Percentiles rank a stretch among this genome's conserved stretches.
These are phyloP conservation scores for Hanseniaspora meyeri DNA, from an alignment of 805 yeast genomes.

Conservation along the genomic window DNA sequence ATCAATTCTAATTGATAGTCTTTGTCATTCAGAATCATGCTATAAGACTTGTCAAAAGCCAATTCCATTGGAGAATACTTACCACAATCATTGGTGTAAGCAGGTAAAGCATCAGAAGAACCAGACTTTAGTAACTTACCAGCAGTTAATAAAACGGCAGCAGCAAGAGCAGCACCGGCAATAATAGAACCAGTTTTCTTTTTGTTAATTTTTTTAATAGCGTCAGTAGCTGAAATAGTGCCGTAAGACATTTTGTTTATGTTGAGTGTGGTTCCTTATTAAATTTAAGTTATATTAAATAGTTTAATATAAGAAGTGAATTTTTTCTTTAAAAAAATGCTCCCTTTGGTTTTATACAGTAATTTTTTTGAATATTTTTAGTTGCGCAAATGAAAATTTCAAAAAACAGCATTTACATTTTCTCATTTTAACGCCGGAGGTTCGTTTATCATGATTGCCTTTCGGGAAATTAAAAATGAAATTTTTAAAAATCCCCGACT, in stretches of 20 bases:
- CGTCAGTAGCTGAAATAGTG: conserved; percentile 12
- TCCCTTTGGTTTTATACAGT: background rate
- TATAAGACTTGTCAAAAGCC: conserved; percentile 5
- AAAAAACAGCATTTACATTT: no score
- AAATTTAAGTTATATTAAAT: no score
- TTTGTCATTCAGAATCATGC: conserved; percentile 9
- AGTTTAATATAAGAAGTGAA: no score
- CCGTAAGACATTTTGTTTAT: conserved; percentile 9
- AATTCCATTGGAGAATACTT: conserved; percentile 9
- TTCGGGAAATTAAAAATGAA: background rate
- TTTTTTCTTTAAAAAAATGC: background rate
- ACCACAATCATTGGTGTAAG: conserved; percentile 11
- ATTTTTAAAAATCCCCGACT: background rate
- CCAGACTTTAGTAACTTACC: conserved; percentile 1
- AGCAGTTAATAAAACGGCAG: conserved; percentile 3
- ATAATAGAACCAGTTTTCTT: conserved; percentile 11
- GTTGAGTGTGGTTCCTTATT: background rate
- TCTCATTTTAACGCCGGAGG: background rate
- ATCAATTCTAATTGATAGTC: conserved; percentile 6
- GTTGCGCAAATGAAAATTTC: no score
- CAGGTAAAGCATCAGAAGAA: conserved; percentile 3
- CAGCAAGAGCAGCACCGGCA: conserved; percentile 5
- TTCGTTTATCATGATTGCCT: background rate
- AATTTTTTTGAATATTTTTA: background rate
- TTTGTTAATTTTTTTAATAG: conserved; percentile 8